phyloP scores from a whole-genome alignment of 148 eudicot species.

The Camellia sinensis region DNA sequence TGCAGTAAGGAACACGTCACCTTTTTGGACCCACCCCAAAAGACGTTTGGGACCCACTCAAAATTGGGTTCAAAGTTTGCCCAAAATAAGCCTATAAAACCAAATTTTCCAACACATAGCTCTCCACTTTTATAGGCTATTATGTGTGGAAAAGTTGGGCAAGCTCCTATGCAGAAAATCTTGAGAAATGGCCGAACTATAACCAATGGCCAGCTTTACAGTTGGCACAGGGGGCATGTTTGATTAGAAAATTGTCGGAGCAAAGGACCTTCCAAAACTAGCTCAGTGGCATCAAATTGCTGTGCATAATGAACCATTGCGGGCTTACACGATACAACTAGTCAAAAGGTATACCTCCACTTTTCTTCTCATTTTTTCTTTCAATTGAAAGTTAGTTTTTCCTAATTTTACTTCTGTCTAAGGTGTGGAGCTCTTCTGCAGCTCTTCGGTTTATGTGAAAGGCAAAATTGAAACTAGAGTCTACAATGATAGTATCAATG shows the following conservation, averaged over 20 bases:
- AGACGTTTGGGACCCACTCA: no score
- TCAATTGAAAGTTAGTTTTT: not conserved
- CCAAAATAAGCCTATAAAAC: no score
- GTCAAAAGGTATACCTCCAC: conserved; percentile 58
- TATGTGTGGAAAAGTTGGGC: conserved; percentile 88
- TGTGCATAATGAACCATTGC: conserved; percentile 75
- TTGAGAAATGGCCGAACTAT: conserved; percentile 85
- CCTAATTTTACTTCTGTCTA: conserved; percentile 9
- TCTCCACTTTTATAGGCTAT: conserved; percentile 55
- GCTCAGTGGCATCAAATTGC: conserved; percentile 96
- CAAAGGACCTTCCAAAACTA: conserved; percentile 62
- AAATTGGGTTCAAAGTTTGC: no score
- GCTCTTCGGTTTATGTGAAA: conserved; percentile 92
- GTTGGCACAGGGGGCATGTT: conserved; percentile 97
- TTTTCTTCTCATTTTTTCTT: not conserved
- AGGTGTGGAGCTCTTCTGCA: conserved; percentile 34
- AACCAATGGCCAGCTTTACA: conserved; percentile 80
- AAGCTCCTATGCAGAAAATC: conserved; percentile 89
- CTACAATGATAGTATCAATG: conserved; percentile 78
- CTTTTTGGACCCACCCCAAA: no score
- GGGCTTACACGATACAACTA: conserved; percentile 79
- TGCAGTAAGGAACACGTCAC: no score
- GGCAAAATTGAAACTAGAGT: conserved; percentile 95
- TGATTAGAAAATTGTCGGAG: conserved; percentile 63
- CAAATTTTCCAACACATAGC: no score